Percentiles rank a stretch among this genome's conserved stretches.
Evolutionary conservation across 257 asterid genomes (phyloP).

Genomic region (Penstemon newberryi): DNA sequence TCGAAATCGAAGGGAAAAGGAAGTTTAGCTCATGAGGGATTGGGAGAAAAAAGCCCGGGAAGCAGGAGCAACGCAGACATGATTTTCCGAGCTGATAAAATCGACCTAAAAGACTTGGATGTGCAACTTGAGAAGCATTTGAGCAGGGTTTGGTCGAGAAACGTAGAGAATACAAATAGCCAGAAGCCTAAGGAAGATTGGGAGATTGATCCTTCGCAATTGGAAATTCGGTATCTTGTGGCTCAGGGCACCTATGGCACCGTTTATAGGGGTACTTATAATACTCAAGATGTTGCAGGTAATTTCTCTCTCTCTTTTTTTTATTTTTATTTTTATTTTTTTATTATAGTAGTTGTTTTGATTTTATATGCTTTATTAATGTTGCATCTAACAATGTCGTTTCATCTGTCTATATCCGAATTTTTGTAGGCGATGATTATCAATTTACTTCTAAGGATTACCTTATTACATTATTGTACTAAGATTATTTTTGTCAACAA

Average conservation of each 20-base stretch:
- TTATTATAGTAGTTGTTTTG: too few species aligned
- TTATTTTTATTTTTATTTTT: not conserved
- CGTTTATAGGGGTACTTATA: slow-evolving; percentile 82
- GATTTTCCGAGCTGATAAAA: slow-evolving; percentile 90
- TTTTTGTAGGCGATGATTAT: too few species aligned
- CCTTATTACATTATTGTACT: too few species aligned
- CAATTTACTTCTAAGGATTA: too few species aligned
- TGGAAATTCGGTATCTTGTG: slow-evolving; percentile 80
- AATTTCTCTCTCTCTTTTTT: not conserved
- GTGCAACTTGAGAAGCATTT: slow-evolving; percentile 90
- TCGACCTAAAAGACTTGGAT: slow-evolving; percentile 85
- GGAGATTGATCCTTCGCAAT: slow-evolving; percentile 84
- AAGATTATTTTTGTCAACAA: too few species aligned
- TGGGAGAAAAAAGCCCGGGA: slow-evolving; percentile 36
- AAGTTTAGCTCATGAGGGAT: slow-evolving; percentile 30
- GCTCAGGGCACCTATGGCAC: slow-evolving; percentile 97
- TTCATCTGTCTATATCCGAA: too few species aligned
- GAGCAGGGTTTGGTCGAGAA: slow-evolving; percentile 84
- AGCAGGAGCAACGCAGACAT: slow-evolving; percentile 70
- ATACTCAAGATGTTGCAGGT: slow-evolving; percentile 93
- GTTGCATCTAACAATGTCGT: too few species aligned
- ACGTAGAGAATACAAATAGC: slow-evolving; percentile 39
- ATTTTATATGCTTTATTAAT: too few species aligned
- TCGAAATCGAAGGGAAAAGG: slow-evolving; percentile 52
- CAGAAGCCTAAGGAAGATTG: slow-evolving; percentile 72